phyloP scores from a whole-genome alignment of 495 filamentous ascomycete species.

The Podospora tetraspora region DNA sequence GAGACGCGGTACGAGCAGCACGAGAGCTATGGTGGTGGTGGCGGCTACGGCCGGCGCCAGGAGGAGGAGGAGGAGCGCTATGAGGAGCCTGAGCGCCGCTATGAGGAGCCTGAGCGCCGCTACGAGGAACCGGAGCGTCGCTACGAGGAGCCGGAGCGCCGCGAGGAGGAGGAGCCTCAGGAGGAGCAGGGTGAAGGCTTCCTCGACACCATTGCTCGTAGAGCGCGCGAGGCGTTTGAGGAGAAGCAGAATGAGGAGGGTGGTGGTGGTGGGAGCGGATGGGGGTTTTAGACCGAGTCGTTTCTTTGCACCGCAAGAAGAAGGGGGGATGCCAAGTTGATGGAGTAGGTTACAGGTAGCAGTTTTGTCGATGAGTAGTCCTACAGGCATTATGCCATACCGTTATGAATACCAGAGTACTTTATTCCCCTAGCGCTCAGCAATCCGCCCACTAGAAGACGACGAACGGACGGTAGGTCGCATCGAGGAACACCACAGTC shows the following conservation, averaged over 20 bases:
- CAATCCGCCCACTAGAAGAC: no score
- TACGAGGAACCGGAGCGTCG: constrained; percentile 18
- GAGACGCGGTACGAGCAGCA: constrained; percentile 20
- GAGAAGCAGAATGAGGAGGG: background rate
- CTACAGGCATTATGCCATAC: background rate
- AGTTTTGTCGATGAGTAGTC: background rate
- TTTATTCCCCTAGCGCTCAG: background rate
- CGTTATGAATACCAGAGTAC: background rate
- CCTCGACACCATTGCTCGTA: constrained; percentile 1
- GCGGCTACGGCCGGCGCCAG: background rate
- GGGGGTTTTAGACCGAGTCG: background rate
- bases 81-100: constrained; percentile 13
- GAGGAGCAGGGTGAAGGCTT: constrained; percentile 12
- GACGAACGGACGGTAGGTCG: no score
- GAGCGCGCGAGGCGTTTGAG: background rate
- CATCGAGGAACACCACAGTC: no score
- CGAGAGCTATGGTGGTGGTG: constrained; percentile 18
- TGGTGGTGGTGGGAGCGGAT: background rate
- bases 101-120: constrained; percentile 11
- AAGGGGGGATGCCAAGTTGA: background rate
- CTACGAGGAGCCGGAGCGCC: constrained; percentile 12
- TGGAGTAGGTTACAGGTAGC: background rate
- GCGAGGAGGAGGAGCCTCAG: constrained; percentile 14
- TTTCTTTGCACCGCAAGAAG: no score
- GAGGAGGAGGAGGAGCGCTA: constrained; percentile 18